phyloP scores from a whole-genome alignment of 352 stramenopile species.

The Pythium chondricola region DNA sequence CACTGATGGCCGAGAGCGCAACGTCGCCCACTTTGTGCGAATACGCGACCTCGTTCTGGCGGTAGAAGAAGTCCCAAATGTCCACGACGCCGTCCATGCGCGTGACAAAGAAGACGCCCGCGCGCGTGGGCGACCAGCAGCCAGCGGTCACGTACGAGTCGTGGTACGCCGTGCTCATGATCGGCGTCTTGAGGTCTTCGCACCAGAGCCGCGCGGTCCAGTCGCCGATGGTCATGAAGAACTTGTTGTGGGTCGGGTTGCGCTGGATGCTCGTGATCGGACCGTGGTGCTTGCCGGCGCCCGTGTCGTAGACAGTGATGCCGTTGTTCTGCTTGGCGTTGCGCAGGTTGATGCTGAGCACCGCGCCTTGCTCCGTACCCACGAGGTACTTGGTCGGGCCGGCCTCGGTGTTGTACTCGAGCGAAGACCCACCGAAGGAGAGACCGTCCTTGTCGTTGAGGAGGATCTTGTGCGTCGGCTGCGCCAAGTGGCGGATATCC shows the following conservation, averaged over 20 bases:
- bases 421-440: slow-evolving; percentile 89
- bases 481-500: slow-evolving; percentile 84
- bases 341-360: slow-evolving; percentile 92
- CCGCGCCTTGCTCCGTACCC: slow-evolving; percentile 95
- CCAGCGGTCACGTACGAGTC: slow-evolving; percentile 93
- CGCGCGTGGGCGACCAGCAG: slow-evolving; percentile 95
- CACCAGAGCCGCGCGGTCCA: slow-evolving; percentile 96
- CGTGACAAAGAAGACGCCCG: slow-evolving; percentile 96
- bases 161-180: slow-evolving; percentile 97
- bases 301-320: slow-evolving; percentile 94
- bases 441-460: slow-evolving; percentile 74
- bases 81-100: slow-evolving; percentile 96
- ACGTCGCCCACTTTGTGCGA: slow-evolving; percentile 95
- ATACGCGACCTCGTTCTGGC: slow-evolving; percentile 96
- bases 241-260: slow-evolving; percentile 97
- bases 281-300: slow-evolving; percentile 92
- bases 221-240: slow-evolving; percentile 97
- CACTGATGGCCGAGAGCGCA: slow-evolving; percentile 88
- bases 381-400: slow-evolving; percentile 96
- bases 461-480: slow-evolving; percentile 79
- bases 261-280: slow-evolving; percentile 95
- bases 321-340: slow-evolving; percentile 97
- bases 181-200: slow-evolving; percentile 96
- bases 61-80: slow-evolving; percentile 97
- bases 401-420: slow-evolving; percentile 97